Base-by-base conservation (phyloP, 2,329 filamentous ascomycete genomes). In the Aspergillus sp. region DNA sequence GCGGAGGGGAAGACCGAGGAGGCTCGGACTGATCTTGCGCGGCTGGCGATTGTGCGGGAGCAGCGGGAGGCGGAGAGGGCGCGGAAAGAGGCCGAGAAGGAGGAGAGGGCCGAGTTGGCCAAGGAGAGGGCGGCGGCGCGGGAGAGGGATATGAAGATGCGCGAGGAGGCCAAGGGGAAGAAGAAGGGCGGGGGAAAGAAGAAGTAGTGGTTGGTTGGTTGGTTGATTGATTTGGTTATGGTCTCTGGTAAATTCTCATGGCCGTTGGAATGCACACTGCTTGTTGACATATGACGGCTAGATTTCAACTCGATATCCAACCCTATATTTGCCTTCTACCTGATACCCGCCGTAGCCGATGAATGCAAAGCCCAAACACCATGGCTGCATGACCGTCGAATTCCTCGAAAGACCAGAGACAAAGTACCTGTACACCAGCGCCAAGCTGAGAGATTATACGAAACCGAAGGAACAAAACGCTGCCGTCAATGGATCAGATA, bases 1-100 rank as follows among this genome's bases (percentile, higher is more conserved):
- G 84, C 86, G 36, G 82, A 86, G 54, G 89, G 89, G 52, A 96
- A 96, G 77, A 96, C 91, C 27, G 91, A 98, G 40, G 84, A 95
- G 70, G 88, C 89, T 29, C 82, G 85, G 58, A 80, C 84, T 4
- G 91, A 98, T 62, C 55, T 96, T 47, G 89, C 86, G 37, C 75
- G 91, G 35, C 65, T 98, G 52, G 78, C 70, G 58, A 57, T 89
- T 38, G 86, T 98, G 45, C 77, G 80, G 29, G 85, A 94, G 71
- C 82, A 86, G 66, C 76, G 91, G 42, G 88, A 84, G 51, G 80
- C 80, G 13, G 89, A 93, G 52, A 77, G 84, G 33, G 82, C 79
- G 17, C 70, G 86, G 49, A 88, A 89, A 70, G 75, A 84, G 67
- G 89, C 76, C 2, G 76, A 80, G 75, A 75, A 70, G 71, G 66